Base-by-base conservation (phyloP, 495 filamentous ascomycete genomes). In the Penicillium bovifimosum region DNA sequence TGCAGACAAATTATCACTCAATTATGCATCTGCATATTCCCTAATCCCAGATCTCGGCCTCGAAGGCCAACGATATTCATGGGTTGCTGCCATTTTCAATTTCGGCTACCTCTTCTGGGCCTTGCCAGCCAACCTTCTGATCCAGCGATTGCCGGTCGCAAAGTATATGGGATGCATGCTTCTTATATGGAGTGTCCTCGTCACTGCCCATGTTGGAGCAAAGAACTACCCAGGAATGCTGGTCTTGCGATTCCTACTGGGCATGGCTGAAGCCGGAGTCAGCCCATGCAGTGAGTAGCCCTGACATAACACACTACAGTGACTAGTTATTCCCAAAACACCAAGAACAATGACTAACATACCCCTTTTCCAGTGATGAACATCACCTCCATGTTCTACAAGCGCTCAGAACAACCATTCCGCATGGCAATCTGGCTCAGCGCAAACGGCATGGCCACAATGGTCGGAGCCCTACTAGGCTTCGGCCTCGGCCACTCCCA, bases 311-410 rank as follows among this genome's bases (percentile, higher is more conserved):
- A n/a, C n/a, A n/a, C n/a, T n/a, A n/a, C n/a, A n/a, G n/a, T n/a
- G n/a, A n/a, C n/a, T n/a, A n/a, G n/a, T n/a, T n/a, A n/a, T n/a
- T 3, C 14, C 27, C 27, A 17, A 11, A 31, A 27, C 5, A 24
- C 2, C 17, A 24, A 34, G 27, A n/a, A 47, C 2, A 26, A 16
- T 10, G 4, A 9, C 50, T 55, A 49, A 55, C n/a, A 17, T 9
- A 41, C n/a, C 36, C 9, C 1, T 18, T 46, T 20, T 24, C 13
- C 16, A 69, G 66, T 71, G 62, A 66, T 70, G 53, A 70, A 84
- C 28, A 70, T 88, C 11, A 84, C 81, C 0, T 76, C 81, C 10
- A 86, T 86, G 78, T 86, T 85, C 77, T 88, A 85, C 62, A 80
- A 75, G 39, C 82, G 84, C 17, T 74, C 79, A 38, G 84, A 88